These are phyloP conservation scores for Laguncularia racemosa DNA, from an alignment of 345 rosid species.

Conservation along the genomic window DNA sequence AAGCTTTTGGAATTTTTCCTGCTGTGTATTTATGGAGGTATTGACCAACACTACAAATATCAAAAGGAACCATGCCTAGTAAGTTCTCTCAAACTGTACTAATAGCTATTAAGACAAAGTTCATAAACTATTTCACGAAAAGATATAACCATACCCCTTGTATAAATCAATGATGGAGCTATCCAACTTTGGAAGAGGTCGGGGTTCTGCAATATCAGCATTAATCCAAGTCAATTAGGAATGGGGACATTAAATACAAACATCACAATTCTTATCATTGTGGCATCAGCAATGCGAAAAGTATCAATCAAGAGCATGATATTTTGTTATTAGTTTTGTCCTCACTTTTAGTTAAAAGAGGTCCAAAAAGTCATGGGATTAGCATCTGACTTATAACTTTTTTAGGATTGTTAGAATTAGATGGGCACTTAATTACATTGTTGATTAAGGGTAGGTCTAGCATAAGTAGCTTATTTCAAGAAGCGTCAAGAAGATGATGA, in stretches of 20 bases:
- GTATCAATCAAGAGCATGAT: no score
- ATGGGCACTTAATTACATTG: no score
- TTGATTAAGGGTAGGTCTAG: no score
- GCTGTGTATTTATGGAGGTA: slow-evolving; percentile 64
- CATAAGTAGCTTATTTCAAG: no score
- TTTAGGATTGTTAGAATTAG: no score
- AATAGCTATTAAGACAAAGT: background rate
- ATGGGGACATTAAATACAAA: background rate
- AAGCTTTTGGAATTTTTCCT: slow-evolving; percentile 88
- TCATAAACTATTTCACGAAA: background rate
- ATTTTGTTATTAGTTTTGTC: no score
- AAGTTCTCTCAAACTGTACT: background rate
- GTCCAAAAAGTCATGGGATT: no score
- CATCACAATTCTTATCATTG: background rate
- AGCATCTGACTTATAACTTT: no score
- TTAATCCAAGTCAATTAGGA: background rate
- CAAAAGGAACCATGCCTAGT: background rate
- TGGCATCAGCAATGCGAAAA: no score
- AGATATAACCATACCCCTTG: slow-evolving; percentile 42
- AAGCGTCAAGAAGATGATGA: no score
- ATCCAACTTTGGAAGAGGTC: slow-evolving; percentile 65
- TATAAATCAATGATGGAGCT: slow-evolving; percentile 53
- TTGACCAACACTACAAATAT: slow-evolving; percentile 64
- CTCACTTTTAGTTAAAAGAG: no score
- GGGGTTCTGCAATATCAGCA: slow-evolving; percentile 42